These are phyloP conservation scores for Ophiostoma montium DNA, from an alignment of 2,329 filamentous ascomycete species.

Conservation along the genomic window DNA sequence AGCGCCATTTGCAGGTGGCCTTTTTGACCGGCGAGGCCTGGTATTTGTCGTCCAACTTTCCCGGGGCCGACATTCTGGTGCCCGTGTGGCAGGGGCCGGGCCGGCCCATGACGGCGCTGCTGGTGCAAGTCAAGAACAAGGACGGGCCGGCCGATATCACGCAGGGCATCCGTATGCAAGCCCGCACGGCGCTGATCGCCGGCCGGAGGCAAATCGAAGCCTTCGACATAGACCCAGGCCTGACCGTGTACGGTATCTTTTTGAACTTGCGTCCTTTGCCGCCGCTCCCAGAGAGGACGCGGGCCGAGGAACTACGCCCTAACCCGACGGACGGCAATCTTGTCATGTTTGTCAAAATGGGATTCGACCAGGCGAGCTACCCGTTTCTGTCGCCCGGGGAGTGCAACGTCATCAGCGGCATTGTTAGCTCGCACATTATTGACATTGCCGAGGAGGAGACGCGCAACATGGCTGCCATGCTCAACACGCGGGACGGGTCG, in stretches of 20 bases:
- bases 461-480: neutral
- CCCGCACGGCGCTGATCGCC: neutral
- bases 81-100: slow-evolving; percentile 3
- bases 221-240: neutral
- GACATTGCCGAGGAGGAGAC: neutral
- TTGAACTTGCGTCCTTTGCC: neutral
- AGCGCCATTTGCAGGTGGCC: neutral
- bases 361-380: neutral
- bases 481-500: neutral
- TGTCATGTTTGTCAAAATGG: neutral
- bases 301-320: neutral
- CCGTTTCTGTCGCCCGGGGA: neutral
- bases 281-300: neutral
- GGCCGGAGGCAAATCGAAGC: neutral
- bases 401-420: neutral
- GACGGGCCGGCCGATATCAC: neutral
- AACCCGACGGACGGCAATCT: neutral
- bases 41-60: neutral
- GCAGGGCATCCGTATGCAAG: neutral
- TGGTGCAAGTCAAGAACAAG: neutral
- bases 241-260: neutral
- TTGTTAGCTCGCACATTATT: neutral
- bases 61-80: neutral
- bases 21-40: slow-evolving; percentile 1
- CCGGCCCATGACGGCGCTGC: neutral